Conservation (phyloP, 2,329 filamentous ascomycete genomes). For the Monosporascus sp. region DNA sequence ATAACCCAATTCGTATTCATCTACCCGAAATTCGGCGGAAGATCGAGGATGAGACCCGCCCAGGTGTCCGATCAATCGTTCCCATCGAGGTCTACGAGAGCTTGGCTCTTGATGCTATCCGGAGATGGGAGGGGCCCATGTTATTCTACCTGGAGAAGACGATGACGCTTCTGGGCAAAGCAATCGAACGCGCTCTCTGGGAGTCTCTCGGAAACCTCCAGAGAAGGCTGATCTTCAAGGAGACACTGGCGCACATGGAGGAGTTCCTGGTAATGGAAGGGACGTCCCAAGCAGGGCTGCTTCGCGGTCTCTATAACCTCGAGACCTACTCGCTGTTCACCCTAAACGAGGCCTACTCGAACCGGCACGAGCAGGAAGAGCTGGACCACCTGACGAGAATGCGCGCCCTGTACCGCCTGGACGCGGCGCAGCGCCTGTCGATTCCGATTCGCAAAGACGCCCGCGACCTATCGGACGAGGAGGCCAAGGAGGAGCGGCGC, state of each 20-base stretch:
- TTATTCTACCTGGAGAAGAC: conserved; percentile 27
- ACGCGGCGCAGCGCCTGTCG: conserved; percentile 24
- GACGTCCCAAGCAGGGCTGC: conserved; percentile 26
- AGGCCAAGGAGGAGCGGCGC: conserved; percentile 36
- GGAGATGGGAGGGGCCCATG: conserved; percentile 50
- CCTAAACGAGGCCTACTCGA: conserved; percentile 35
- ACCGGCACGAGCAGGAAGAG: not conserved
- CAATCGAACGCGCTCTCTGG: conserved; percentile 39
- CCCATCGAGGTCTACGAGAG: conserved; percentile 53
- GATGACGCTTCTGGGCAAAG: conserved; percentile 32
- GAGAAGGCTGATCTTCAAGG: conserved; percentile 41
- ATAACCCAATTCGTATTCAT: not conserved
- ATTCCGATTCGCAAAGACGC: conserved; percentile 19
- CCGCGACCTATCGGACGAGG: conserved; percentile 37
- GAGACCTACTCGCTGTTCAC: conserved; percentile 52
- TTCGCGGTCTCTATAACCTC: conserved; percentile 40
- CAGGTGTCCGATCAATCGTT: conserved; percentile 50
- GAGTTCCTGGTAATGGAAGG: conserved; percentile 35
- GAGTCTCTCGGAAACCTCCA: conserved; percentile 38
- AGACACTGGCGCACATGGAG: conserved; percentile 34
- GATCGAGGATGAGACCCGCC: conserved; percentile 45
- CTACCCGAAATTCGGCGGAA: conserved; percentile 44
- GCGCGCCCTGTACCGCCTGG: conserved; percentile 42
- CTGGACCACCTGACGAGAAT: conserved; percentile 29
- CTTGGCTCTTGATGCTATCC: conserved; percentile 47